Evolutionary conservation across 306 rosid genomes (phyloP).

Genomic region (Quercus glauca): DNA sequence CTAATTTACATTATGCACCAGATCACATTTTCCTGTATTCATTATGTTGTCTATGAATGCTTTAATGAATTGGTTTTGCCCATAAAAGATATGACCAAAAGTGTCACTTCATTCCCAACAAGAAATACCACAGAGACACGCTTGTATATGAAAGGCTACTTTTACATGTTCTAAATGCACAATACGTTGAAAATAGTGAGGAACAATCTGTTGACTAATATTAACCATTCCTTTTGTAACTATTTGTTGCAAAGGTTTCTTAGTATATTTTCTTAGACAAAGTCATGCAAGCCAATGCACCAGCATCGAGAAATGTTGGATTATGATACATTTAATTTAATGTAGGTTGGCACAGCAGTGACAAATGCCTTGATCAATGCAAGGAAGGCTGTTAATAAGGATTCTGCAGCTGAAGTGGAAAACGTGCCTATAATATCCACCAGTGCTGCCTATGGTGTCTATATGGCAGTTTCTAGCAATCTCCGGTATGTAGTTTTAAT

Average conservation of each 20-base stretch:
- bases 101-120: too few relatives aligned
- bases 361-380: conserved; percentile 77
- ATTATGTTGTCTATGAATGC: too few relatives aligned
- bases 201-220: background rate
- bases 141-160: too few relatives aligned
- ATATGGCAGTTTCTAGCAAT: conserved; percentile 93
- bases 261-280: background rate
- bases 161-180: too few relatives aligned
- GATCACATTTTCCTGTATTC: too few relatives aligned
- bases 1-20: too few relatives aligned
- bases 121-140: too few relatives aligned
- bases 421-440: conserved; percentile 82
- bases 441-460: conserved; percentile 84
- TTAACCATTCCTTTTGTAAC: background rate
- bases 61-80: too few relatives aligned
- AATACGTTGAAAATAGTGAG: too few relatives aligned
- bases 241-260: background rate
- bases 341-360: conserved; percentile 83
- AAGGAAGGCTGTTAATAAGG: conserved; percentile 68
- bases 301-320: background rate
- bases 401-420: conserved; percentile 69
- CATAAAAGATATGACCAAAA: too few relatives aligned
- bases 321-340: conserved; percentile 6
- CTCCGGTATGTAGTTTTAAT: conserved; percentile 58
- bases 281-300: background rate